Conservation (phyloP, 768 basidiomycete genomes). For the Xerocomus brunneocitrinus region DNA sequence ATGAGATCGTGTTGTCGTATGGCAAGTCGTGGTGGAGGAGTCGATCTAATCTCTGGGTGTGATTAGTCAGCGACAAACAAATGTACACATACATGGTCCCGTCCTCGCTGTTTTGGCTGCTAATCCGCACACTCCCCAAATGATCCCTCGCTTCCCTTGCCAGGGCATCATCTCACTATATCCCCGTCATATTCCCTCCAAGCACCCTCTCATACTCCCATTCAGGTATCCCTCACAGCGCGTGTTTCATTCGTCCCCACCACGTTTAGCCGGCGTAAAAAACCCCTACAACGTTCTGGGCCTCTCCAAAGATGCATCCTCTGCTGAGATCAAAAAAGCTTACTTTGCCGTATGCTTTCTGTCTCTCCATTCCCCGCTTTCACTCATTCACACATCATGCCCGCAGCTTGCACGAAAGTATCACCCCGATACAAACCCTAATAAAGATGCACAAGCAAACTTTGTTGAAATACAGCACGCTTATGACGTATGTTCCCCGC, state of each 20-base stretch:
- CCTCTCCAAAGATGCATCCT: constrained; percentile 73
- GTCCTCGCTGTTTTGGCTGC: not conserved
- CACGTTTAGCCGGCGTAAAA: constrained; percentile 51
- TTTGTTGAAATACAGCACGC: constrained; percentile 97
- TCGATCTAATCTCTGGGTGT: constrained; percentile 25
- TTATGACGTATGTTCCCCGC: constrained; percentile 71
- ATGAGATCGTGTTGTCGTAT: constrained; percentile 85
- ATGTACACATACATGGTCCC: constrained; percentile 7
- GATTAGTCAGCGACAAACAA: constrained; percentile 24
- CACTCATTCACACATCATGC: constrained; percentile 11
- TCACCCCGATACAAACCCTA: constrained; percentile 96
- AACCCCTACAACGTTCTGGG: constrained; percentile 93
- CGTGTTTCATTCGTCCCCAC: constrained; percentile 64
- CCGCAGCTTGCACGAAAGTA: constrained; percentile 92
- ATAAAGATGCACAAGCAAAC: constrained; percentile 83
- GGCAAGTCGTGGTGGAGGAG: constrained; percentile 82
- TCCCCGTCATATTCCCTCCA: not conserved
- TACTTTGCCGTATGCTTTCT: constrained; percentile 79
- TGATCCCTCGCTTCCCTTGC: constrained; percentile 49
- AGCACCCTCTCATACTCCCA: not conserved
- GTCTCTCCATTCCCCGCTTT: constrained; percentile 8
- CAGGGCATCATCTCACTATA: constrained; percentile 45
- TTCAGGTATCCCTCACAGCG: constrained; percentile 44
- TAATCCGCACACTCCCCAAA: constrained; percentile 23
- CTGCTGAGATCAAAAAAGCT: constrained; percentile 92